Conservation (phyloP, 148 eudicot species). For the Rhododendron mucronatum region DNA sequence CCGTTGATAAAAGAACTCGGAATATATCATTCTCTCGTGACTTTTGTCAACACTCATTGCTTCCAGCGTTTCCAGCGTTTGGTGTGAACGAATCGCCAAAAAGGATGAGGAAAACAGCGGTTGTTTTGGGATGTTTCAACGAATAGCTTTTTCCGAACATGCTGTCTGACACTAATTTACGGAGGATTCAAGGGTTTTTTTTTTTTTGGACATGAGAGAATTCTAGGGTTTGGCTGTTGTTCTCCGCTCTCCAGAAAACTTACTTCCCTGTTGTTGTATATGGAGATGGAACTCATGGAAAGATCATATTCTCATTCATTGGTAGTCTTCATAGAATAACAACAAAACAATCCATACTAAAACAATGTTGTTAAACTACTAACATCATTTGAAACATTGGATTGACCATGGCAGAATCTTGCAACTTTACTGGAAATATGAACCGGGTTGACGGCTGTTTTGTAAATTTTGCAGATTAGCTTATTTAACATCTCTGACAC, state of each 20-base stretch:
- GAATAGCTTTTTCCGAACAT: background rate
- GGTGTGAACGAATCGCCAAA: background rate
- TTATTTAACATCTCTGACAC: background rate
- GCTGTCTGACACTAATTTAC: background rate
- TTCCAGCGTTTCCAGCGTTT: background rate
- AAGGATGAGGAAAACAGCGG: background rate
- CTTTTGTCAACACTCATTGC: background rate
- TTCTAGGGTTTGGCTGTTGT: background rate
- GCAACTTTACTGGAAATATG: background rate
- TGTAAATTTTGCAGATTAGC: background rate
- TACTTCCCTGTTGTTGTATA: background rate
- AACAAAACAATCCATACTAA: background rate
- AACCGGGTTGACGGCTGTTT: background rate
- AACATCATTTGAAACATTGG: background rate
- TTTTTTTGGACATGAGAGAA: background rate
- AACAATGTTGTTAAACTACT: background rate
- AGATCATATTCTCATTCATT: background rate
- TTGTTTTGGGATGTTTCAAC: background rate
- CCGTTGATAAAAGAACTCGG: background rate
- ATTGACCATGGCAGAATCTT: background rate
- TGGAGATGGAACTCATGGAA: too few relatives aligned
- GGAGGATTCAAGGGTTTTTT: background rate
- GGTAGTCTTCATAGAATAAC: background rate
- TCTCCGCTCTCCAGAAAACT: background rate
- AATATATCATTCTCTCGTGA: background rate